These are phyloP conservation scores for Mycena galericulata DNA, from an alignment of 768 basidiomycete species.

Conservation along the genomic window DNA sequence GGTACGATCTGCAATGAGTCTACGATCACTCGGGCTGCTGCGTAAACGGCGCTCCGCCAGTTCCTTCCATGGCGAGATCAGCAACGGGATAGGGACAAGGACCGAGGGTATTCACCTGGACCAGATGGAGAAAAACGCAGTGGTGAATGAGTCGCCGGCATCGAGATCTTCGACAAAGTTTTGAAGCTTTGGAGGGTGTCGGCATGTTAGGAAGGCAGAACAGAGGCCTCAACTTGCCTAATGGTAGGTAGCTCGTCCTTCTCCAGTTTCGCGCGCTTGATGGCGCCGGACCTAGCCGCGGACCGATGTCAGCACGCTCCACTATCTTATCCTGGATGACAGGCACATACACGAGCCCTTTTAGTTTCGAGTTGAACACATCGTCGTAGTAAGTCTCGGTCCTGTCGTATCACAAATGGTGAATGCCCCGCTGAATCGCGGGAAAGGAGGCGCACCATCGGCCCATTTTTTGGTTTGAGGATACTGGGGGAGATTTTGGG, in stretches of 20 bases:
- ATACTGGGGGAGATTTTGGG: not conserved
- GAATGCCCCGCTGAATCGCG: not conserved
- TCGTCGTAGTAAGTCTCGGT: conserved; percentile 79
- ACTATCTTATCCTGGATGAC: not conserved
- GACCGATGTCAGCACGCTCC: conserved; percentile 21
- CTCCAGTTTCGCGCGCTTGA: conserved; percentile 76
- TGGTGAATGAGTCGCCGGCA: conserved; percentile 84
- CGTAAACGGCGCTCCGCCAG: conserved; percentile 78
- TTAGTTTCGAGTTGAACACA: conserved; percentile 80
- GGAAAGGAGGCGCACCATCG: conserved; percentile 65
- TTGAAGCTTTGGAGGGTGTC: conserved; percentile 42
- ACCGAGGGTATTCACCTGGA: conserved; percentile 66
- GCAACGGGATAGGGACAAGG: conserved; percentile 1
- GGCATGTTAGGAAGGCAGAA: conserved; percentile 1
- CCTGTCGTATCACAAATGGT: conserved; percentile 54
- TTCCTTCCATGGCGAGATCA: conserved; percentile 62
- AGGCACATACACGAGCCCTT: conserved; percentile 76
- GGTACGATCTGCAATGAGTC: conserved; percentile 76
- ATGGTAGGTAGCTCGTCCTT: conserved; percentile 68
- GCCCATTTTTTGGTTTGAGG: conserved; percentile 60
- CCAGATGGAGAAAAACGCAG: conserved; percentile 81
- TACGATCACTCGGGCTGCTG: conserved; percentile 62
- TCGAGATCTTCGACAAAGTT: conserved; percentile 83
- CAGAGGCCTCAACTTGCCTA: conserved; percentile 57
- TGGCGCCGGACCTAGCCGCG: conserved; percentile 71